Conservation (phyloP, 768 basidiomycete species). For the Rhizopogon sp. region DNA sequence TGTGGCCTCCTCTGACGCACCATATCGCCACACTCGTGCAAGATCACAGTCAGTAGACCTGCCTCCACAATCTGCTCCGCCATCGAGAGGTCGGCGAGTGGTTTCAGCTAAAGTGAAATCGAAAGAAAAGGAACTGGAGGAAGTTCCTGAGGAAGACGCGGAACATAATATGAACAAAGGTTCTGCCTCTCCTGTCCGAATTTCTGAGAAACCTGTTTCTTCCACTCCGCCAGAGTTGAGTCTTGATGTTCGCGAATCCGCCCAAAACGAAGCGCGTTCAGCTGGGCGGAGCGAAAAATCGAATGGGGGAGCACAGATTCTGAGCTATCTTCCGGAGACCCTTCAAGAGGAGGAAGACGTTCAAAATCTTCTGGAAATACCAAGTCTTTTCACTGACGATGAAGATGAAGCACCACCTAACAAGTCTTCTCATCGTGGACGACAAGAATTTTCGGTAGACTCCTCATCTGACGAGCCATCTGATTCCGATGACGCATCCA, state of each 20-base stretch:
- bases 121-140: not conserved
- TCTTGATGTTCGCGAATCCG: not conserved
- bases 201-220: not conserved
- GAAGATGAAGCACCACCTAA: not conserved
- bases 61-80: not conserved
- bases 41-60: conserved; percentile 18
- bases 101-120: conserved; percentile 6
- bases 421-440: not conserved
- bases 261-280: not conserved
- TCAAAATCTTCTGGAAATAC: conserved; percentile 14
- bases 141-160: conserved; percentile 7
- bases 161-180: not conserved
- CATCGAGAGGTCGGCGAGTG: not conserved
- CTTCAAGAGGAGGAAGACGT: conserved; percentile 18
- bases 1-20: not conserved
- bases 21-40: conserved; percentile 16
- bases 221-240: not conserved
- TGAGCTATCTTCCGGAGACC: not conserved
- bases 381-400: not conserved
- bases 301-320: not conserved
- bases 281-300: not conserved
- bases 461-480: conserved; percentile 8
- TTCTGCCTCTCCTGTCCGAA: not conserved
- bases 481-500: conserved; percentile 27
- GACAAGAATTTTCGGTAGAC: not conserved